Base-by-base conservation (phyloP, 768 basidiomycete genomes). In the Chalciporus chontae region DNA sequence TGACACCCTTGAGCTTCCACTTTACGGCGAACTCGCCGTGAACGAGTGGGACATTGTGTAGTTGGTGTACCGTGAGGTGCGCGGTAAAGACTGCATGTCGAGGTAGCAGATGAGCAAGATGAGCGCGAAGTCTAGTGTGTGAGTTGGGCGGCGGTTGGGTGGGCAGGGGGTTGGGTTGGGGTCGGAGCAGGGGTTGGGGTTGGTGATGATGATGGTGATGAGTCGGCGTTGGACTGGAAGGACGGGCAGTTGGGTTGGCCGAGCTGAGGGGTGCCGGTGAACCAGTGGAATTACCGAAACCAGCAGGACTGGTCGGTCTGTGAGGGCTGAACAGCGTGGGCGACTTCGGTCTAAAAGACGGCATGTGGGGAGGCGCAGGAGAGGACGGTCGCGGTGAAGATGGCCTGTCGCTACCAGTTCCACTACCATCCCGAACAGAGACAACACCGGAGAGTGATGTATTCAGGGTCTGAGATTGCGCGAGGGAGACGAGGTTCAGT, bases 31-130 rank as follows among this genome's bases (percentile, higher is more conserved):
- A 88, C 60, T 86, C 77, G 54, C 87, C 87, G 37, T 72, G 70
- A 29, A 88, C 79, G 50, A 88, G 78, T 0, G 88, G 88, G 0
- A 90, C 83, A 55, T 80, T 84, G 17, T 78, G 74, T 18, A 90
- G 75, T 56, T 87, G 79, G 67, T 88, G 84, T 34, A 89, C 73
- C 17, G 72, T 70, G 37, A 90, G 60, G 10, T 73, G 71, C 24
- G 81, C 78, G 47, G 79, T 77, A 68, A 90, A 89, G 44, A 78
- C 74, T 3, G 85, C 79, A 59, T 88, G 84, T 34, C 76, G 73
- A 10, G 84, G 82, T 8, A 86, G 70, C 45, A 86, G 73, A 26
- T 83, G 79, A 24, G 77, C 74, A 1, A 85, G 68, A 45, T 83
- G 83, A 0, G 79, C 76, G 38, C 80, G 81, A n/a, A 85, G 55